phyloP scores from a whole-genome alignment of 371 early-diverging fungal species.

The Dichotomocladium elegans region DNA sequence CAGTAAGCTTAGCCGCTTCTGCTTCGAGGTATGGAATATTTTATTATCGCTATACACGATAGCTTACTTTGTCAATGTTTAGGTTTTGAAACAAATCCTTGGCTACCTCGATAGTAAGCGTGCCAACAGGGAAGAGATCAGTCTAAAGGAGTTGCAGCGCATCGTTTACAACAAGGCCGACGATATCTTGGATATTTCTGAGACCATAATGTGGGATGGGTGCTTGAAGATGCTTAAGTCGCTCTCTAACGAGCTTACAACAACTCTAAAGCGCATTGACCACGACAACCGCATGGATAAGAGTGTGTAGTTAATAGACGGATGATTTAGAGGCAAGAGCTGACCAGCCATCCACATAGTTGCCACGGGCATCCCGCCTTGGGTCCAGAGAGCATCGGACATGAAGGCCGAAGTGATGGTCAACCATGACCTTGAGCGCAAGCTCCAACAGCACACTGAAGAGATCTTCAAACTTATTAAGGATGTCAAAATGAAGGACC shows the following conservation, averaged over 20 bases:
- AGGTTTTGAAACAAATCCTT: constrained; percentile 28
- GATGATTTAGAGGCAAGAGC: not conserved
- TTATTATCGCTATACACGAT: too few species aligned
- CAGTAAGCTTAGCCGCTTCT: constrained; percentile 46
- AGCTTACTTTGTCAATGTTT: too few species aligned
- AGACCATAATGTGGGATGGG: constrained; percentile 63
- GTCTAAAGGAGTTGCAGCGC: constrained; percentile 42
- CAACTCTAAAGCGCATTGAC: constrained; percentile 36
- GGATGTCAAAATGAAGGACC: constrained; percentile 75
- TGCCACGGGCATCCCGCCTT: constrained; percentile 59
- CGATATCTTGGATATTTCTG: constrained; percentile 48
- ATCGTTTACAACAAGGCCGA: constrained; percentile 49
- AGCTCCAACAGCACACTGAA: constrained; percentile 71
- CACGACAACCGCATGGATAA: constrained; percentile 46
- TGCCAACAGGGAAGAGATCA: constrained; percentile 42
- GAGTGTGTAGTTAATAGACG: constrained; percentile 24
- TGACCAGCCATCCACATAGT: constrained; percentile 20
- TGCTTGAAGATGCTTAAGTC: constrained; percentile 48
- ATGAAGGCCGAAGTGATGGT: constrained; percentile 75
- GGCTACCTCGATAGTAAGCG: constrained; percentile 26
- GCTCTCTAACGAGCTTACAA: constrained; percentile 41
- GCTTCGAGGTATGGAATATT: constrained; percentile 33
- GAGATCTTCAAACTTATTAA: constrained; percentile 74
- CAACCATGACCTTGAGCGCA: constrained; percentile 73
- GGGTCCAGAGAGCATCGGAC: constrained; percentile 76